Percentiles rank a stretch among this genome's conserved stretches.
Evolutionary conservation across 2,329 filamentous ascomycete genomes (phyloP).

Genomic region (Penicillium oxalicum): DNA sequence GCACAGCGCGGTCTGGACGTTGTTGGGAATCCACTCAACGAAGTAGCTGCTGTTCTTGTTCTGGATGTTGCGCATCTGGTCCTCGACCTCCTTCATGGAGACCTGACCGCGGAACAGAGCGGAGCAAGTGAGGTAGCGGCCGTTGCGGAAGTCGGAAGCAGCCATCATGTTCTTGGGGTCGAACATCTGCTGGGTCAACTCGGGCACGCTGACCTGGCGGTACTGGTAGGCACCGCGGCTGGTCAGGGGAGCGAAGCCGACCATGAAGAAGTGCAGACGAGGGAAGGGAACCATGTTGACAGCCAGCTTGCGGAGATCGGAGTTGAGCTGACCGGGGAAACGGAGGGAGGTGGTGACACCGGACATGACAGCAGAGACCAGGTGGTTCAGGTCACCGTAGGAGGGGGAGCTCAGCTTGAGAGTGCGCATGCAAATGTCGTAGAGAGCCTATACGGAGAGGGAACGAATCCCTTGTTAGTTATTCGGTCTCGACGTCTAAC

Average conservation of each 20-base stretch:
- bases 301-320: constrained; percentile 96
- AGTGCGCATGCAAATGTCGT: constrained; percentile 99
- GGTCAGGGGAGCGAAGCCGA: constrained; percentile 97
- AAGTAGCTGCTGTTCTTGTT: constrained; percentile 99
- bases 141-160: constrained; percentile 98
- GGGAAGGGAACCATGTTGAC: constrained; percentile 99
- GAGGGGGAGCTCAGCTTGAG: constrained; percentile 98
- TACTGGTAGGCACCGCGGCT: constrained; percentile 88
- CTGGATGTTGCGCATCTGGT: constrained; percentile 99
- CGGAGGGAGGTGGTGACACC: constrained; percentile 97
- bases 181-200: constrained; percentile 99
- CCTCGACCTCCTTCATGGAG: constrained; percentile 99
- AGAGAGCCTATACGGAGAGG: constrained; percentile 61
- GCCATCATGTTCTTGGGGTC: constrained; percentile 99
- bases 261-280: constrained; percentile 99
- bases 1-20: constrained; percentile 98
- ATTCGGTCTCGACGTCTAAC: neutral
- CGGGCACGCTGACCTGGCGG: constrained; percentile 94
- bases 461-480: neutral
- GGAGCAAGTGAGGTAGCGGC: constrained; percentile 98
- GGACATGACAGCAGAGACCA: constrained; percentile 99
- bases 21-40: constrained; percentile 99
- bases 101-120: constrained; percentile 99
- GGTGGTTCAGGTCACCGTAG: constrained; percentile 98
- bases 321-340: constrained; percentile 99